These are phyloP conservation scores for Salix udensis DNA, from an alignment of 345 rosid genomes.

Conservation along the genomic window DNA sequence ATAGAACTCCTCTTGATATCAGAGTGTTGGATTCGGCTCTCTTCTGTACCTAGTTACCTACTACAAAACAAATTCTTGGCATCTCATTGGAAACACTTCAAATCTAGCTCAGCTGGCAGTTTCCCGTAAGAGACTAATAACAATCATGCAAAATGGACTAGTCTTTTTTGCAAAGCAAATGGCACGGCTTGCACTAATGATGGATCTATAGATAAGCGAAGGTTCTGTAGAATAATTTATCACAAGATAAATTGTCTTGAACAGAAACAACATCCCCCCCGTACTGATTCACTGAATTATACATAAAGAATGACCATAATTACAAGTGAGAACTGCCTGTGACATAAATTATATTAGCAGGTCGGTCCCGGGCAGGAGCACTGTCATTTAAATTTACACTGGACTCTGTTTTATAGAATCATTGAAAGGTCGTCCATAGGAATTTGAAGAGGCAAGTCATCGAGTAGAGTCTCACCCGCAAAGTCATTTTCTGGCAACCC, in stretches of 20 bases:
- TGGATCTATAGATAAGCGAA: neutral
- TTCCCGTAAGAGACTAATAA: neutral
- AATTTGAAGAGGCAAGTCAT: conserved; percentile 27
- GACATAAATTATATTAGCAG: conserved; percentile 26
- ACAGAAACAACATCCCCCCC: conserved; percentile 16
- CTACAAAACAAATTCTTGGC: too few species aligned
- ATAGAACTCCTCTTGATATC: conserved; percentile 23
- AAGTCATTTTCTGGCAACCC: conserved; percentile 42
- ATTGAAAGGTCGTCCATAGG: conserved; percentile 63
- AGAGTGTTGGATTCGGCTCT: too few species aligned
- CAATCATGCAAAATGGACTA: neutral
- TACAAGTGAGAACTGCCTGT: conserved; percentile 31
- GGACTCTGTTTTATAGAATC: conserved; percentile 21
- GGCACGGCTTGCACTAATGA: neutral
- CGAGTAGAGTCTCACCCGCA: conserved; percentile 28
- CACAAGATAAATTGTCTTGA: conserved; percentile 12
- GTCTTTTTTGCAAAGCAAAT: too few species aligned
- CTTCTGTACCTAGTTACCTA: too few species aligned
- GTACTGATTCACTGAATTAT: conserved; percentile 22
- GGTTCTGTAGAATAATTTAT: conserved; percentile 16
- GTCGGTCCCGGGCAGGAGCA: conserved; percentile 19
- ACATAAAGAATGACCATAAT: conserved; percentile 42
- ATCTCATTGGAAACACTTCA: neutral
- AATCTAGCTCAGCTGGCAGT: too few species aligned
- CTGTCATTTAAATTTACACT: conserved; percentile 38